These are phyloP conservation scores for Mycena kentingensis DNA, from an alignment of 768 basidiomycete genomes.

Conservation along the genomic window DNA sequence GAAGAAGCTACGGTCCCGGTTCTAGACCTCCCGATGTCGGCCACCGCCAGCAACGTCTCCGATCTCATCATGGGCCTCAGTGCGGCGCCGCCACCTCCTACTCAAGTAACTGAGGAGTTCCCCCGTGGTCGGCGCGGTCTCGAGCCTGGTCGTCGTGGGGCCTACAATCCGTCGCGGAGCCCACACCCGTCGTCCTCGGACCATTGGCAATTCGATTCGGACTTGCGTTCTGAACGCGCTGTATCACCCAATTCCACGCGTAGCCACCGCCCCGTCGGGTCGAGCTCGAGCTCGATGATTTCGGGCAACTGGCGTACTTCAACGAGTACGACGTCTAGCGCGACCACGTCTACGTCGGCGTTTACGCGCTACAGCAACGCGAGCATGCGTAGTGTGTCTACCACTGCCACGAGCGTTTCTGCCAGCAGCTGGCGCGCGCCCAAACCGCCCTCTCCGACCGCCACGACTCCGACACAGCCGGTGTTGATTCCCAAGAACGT, in stretches of 20 bases:
- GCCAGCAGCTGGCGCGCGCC: constrained; percentile 70
- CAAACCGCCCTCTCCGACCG: constrained; percentile 27
- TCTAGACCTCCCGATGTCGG: constrained; percentile 45
- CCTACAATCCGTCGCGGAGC: constrained; percentile 35
- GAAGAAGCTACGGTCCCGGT: constrained; percentile 35
- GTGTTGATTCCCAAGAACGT: constrained; percentile 62
- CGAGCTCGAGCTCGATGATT: constrained; percentile 62
- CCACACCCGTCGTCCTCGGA: constrained; percentile 39
- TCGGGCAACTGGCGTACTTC: constrained; percentile 82
- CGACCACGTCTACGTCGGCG: constrained; percentile 66
- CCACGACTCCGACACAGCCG: constrained; percentile 19
- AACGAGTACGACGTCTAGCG: constrained; percentile 67
- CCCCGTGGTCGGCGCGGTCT: constrained; percentile 19
- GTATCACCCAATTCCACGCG: constrained; percentile 63
- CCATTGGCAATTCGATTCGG: constrained; percentile 34
- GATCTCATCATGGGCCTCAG: constrained; percentile 73
- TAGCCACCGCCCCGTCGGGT: constrained; percentile 52
- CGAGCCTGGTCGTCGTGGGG: constrained; percentile 23
- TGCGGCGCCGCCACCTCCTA: constrained; percentile 38
- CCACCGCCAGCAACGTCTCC: constrained; percentile 78
- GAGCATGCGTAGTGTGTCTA: constrained; percentile 72
- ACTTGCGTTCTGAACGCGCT: constrained; percentile 43
- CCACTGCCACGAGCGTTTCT: constrained; percentile 79
- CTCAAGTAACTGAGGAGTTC: constrained; percentile 4
- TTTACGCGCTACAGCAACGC: constrained; percentile 83